Conservation (phyloP, 768 basidiomycete species). For the Calocybe cyanea region DNA sequence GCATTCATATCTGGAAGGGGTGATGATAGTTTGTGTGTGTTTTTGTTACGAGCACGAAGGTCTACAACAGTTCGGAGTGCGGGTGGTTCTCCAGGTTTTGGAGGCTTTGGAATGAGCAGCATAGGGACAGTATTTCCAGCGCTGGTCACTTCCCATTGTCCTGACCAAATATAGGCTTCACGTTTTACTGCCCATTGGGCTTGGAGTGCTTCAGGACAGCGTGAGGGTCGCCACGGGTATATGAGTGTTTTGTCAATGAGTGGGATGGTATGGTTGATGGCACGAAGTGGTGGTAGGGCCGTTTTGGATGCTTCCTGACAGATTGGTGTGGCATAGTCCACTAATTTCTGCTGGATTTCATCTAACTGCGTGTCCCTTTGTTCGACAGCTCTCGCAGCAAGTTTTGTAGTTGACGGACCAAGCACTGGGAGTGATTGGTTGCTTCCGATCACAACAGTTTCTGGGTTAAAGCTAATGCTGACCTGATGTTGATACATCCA, state of each 20-base stretch:
- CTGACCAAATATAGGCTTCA: slow-evolving; percentile 23
- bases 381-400: slow-evolving; percentile 8
- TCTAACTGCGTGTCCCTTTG: slow-evolving; percentile 11
- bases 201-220: slow-evolving; percentile 34
- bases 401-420: slow-evolving; percentile 7
- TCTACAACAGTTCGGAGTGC: slow-evolving; percentile 29
- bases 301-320: slow-evolving; percentile 26
- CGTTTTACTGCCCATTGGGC: slow-evolving; percentile 26
- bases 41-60: slow-evolving; percentile 28
- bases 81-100: slow-evolving; percentile 13
- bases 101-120: slow-evolving; percentile 23
- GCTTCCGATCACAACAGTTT: slow-evolving; percentile 21
- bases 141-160: slow-evolving; percentile 26
- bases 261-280: slow-evolving; percentile 38
- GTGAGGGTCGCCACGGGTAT: slow-evolving; percentile 30
- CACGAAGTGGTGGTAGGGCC: slow-evolving; percentile 30
- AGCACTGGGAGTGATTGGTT: slow-evolving; percentile 16
- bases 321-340: slow-evolving; percentile 19
- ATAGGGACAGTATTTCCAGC: slow-evolving; percentile 33
- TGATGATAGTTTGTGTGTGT: slow-evolving; percentile 26
- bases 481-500: too few species aligned
- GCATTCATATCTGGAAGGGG: slow-evolving; percentile 24
- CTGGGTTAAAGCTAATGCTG: slow-evolving; percentile 19
- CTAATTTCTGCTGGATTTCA: slow-evolving; percentile 12
- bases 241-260: slow-evolving; percentile 22